Evolutionary conservation across 2,329 filamentous ascomycete species (phyloP).

Genomic region (Kalaharituber pfeilii): DNA sequence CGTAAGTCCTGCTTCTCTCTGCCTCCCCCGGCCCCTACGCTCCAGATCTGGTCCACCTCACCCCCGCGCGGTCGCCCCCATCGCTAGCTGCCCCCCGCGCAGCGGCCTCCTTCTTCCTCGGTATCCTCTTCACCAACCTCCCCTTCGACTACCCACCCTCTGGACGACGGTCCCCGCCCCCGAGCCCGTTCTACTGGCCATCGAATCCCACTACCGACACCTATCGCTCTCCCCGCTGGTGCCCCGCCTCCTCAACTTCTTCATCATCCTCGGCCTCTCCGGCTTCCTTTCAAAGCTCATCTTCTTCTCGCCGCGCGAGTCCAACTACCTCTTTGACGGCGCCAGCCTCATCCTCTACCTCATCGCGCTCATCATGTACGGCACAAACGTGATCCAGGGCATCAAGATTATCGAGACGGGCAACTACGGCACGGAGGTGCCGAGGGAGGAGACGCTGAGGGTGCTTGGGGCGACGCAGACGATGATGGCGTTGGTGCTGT

Average conservation of each 20-base stretch:
- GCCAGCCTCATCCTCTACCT: slow-evolving; percentile 55
- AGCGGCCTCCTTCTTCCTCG: slow-evolving; percentile 94
- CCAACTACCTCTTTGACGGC: slow-evolving; percentile 87
- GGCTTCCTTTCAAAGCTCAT: slow-evolving; percentile 65
- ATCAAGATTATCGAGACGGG: slow-evolving; percentile 65
- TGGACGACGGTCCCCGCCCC: slow-evolving; percentile 53
- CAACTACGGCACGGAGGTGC: slow-evolving; percentile 35
- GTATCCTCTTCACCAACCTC: slow-evolving; percentile 89
- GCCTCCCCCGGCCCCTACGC: no score
- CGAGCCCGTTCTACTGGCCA: slow-evolving; percentile 57
- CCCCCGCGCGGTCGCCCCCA: no score
- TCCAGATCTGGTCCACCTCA: slow-evolving; percentile 10
- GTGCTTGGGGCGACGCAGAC: slow-evolving; percentile 91
- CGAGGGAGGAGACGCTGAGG: slow-evolving; percentile 73
- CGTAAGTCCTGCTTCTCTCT: slow-evolving; percentile 41
- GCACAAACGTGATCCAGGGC: slow-evolving; percentile 92
- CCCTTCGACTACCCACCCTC: slow-evolving; percentile 89
- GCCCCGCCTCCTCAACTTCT: slow-evolving; percentile 81
- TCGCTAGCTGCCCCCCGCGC: slow-evolving; percentile 9
- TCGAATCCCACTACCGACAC: slow-evolving; percentile 80
- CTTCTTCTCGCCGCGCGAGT: slow-evolving; percentile 80
- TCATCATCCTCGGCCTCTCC: slow-evolving; percentile 68
- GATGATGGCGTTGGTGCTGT: slow-evolving; percentile 77
- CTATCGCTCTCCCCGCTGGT: slow-evolving; percentile 85
- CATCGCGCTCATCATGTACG: slow-evolving; percentile 80